These are phyloP conservation scores for Phytophthora nicotianae DNA, from an alignment of 352 stramenopile genomes.

Conservation along the genomic window DNA sequence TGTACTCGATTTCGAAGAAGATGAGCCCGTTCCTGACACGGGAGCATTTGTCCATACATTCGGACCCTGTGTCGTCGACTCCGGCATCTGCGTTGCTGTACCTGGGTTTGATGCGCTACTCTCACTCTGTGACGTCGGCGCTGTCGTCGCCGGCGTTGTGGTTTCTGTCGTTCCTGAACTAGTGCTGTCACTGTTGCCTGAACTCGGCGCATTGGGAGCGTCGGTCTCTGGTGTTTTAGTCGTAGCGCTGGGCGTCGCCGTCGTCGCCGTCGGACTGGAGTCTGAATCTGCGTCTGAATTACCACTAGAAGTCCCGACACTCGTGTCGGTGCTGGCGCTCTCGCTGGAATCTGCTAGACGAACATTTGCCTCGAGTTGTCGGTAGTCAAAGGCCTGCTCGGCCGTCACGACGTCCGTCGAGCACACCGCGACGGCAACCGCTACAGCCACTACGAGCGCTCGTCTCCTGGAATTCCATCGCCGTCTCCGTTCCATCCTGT, in stretches of 20 bases:
- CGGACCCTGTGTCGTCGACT: constrained; percentile 1
- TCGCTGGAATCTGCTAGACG: constrained; percentile 7
- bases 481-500: constrained; percentile 27
- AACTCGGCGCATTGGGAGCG: constrained; percentile 9
- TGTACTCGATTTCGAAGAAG: neutral
- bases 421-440: constrained; percentile 9
- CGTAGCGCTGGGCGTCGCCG: constrained; percentile 11
- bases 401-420: constrained; percentile 12
- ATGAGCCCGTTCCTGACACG: neutral
- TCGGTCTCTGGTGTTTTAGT: constrained; percentile 3
- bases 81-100: constrained; percentile 7
- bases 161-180: constrained; percentile 11
- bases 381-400: constrained; percentile 6
- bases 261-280: constrained; percentile 11
- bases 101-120: constrained; percentile 12
- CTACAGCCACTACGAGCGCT: constrained; percentile 15
- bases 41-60: neutral
- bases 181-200: constrained; percentile 1
- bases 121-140: constrained; percentile 1
- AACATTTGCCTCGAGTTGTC: constrained; percentile 8
- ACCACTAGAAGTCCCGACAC: constrained; percentile 4
- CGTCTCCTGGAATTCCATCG: constrained; percentile 20
- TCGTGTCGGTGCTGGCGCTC: constrained; percentile 3
- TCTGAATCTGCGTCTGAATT: constrained; percentile 1
- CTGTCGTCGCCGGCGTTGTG: constrained; percentile 8